Percentiles rank a stretch among this genome's conserved stretches.
Evolutionary conservation across 1,139 yeast genomes (phyloP).

Genomic region (Debaryomyces coudertii): DNA sequence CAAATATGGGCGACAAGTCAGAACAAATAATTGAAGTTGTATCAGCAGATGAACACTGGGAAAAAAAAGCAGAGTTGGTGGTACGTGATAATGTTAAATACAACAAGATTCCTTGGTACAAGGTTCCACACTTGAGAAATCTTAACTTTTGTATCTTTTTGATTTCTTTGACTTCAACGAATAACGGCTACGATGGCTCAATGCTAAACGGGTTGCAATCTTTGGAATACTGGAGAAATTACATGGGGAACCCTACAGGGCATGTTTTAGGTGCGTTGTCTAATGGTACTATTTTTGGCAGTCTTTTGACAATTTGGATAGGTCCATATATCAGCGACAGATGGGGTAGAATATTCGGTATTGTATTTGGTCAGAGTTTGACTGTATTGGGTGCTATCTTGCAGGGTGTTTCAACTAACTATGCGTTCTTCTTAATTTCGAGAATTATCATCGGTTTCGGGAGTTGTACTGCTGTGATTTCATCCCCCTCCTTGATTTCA

Average conservation of each 20-base stretch:
- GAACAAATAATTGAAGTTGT: not conserved
- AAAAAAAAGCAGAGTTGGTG: not conserved
- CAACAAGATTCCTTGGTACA: constrained; percentile 18
- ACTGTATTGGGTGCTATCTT: constrained; percentile 42
- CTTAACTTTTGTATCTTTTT: constrained; percentile 41
- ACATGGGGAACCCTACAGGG: constrained; percentile 46
- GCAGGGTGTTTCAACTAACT: constrained; percentile 44
- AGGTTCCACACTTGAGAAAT: constrained; percentile 35
- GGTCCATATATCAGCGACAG: constrained; percentile 30
- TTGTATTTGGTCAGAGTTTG: constrained; percentile 29
- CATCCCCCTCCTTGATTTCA: constrained; percentile 44
- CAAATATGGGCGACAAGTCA: not conserved
- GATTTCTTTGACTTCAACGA: constrained; percentile 48
- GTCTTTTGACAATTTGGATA: constrained; percentile 22
- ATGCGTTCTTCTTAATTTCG: constrained; percentile 41
- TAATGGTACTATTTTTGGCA: constrained; percentile 35
- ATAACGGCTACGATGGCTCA: constrained; percentile 56
- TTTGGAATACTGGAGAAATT: constrained; percentile 36
- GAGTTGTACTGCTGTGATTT: constrained; percentile 36
- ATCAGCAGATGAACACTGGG: not conserved
- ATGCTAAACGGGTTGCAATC: constrained; percentile 56
- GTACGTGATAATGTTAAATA: not conserved
- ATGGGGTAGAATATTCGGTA: constrained; percentile 38
- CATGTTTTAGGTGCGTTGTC: constrained; percentile 48
- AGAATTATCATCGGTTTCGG: constrained; percentile 50